Conservation (phyloP, 768 basidiomycete species). For the Psilocybe cyanescens region DNA sequence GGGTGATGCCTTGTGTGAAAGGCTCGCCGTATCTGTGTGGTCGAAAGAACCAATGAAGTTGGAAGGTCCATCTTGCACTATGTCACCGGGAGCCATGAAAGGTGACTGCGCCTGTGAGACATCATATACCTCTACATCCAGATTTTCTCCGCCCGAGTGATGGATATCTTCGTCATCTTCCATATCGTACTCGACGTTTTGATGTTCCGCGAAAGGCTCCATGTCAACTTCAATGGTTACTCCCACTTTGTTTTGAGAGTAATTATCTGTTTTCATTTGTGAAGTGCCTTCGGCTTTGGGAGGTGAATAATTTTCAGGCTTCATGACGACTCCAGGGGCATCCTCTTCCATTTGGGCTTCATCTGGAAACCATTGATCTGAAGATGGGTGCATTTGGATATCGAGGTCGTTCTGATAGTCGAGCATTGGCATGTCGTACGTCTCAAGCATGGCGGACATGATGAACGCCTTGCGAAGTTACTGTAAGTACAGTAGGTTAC, state of each 20-base stretch:
- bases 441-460: slow-evolving; percentile 50
- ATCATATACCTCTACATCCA: slow-evolving; percentile 56
- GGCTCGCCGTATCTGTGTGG: background rate
- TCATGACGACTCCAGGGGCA: slow-evolving; percentile 21
- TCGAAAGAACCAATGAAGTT: background rate
- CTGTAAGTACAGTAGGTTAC: background rate
- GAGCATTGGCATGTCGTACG: slow-evolving; percentile 67
- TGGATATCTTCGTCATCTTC: slow-evolving; percentile 41
- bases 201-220: slow-evolving; percentile 53
- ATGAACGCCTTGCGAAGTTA: background rate
- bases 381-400: slow-evolving; percentile 59
- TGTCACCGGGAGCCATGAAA: slow-evolving; percentile 6
- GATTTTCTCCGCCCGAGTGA: slow-evolving; percentile 32
- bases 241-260: slow-evolving; percentile 32
- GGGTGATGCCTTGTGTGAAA: background rate
- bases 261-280: slow-evolving; percentile 18
- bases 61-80: background rate
- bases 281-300: slow-evolving; percentile 16
- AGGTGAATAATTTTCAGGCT: slow-evolving; percentile 16
- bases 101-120: slow-evolving; percentile 30
- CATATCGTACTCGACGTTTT: slow-evolving; percentile 61
- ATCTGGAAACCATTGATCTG: slow-evolving; percentile 55
- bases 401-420: slow-evolving; percentile 62
- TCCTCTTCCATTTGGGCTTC: slow-evolving; percentile 69
- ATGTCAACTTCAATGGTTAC: slow-evolving; percentile 67